These are phyloP conservation scores for Cercis canadensis DNA, from an alignment of 306 rosid genomes.

Conservation along the genomic window DNA sequence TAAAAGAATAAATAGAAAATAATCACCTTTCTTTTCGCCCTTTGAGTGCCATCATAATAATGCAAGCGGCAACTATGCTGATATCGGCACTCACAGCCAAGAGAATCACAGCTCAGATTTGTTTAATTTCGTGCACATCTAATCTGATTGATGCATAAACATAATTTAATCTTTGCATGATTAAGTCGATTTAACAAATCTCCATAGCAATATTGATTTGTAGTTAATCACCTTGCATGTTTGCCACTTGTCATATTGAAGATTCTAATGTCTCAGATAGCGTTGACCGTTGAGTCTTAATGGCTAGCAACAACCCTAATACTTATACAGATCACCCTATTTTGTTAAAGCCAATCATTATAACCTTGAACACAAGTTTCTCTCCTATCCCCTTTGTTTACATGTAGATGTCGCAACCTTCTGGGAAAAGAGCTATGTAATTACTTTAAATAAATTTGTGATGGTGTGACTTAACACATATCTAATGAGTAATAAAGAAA, in stretches of 20 bases:
- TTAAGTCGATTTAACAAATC: not conserved
- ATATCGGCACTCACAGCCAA: not conserved
- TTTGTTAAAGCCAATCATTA: not conserved
- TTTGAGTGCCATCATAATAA: not conserved
- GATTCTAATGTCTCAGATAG: not conserved
- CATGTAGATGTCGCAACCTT: too few species aligned
- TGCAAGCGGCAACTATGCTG: not conserved
- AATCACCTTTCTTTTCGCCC: not conserved
- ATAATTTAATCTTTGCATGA: not conserved
- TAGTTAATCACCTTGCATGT: not conserved
- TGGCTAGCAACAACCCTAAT: conserved; percentile 12
- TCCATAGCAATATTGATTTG: not conserved
- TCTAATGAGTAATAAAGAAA: too few species aligned
- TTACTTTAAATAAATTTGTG: too few species aligned
- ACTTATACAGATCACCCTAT: not conserved
- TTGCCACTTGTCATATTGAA: not conserved
- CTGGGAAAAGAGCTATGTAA: too few species aligned
- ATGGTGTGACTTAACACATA: too few species aligned
- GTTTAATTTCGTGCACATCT: not conserved
- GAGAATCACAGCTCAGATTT: not conserved
- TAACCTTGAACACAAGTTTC: too few species aligned
- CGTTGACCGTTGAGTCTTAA: not conserved
- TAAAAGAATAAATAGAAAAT: too few species aligned
- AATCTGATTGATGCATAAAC: not conserved
- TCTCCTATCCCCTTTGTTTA: too few species aligned